Evolutionary conservation across 1,284 basidiomycete genomes (phyloP).

Genomic region (Moniliella sp.): DNA sequence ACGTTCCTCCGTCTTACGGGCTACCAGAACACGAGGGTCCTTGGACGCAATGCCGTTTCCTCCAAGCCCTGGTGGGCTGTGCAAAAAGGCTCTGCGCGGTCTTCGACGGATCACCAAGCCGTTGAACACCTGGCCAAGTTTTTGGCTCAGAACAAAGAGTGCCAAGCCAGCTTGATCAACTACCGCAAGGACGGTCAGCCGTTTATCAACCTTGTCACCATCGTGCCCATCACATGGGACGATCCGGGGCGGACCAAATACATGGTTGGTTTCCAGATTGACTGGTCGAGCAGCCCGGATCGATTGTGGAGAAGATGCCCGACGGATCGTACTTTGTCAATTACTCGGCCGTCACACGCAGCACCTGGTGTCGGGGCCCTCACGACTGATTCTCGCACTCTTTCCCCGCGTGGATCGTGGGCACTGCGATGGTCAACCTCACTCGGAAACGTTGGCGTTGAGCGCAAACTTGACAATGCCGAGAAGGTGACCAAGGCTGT

Average conservation of each 20-base stretch:
- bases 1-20: slow-evolving; percentile 18
- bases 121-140: slow-evolving; percentile 9
- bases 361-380: too few species aligned
- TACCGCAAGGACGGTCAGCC: slow-evolving; percentile 14
- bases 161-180: slow-evolving; percentile 20
- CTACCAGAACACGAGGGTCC: slow-evolving; percentile 8
- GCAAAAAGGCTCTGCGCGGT: slow-evolving; percentile 46
- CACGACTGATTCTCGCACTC: too few species aligned
- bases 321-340: slow-evolving; percentile 26
- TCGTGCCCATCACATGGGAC: slow-evolving; percentile 13
- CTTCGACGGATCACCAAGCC: slow-evolving; percentile 10
- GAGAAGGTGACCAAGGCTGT: slow-evolving; percentile 5
- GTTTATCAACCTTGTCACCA: slow-evolving; percentile 17
- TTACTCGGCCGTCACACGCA: slow-evolving; percentile 7
- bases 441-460: slow-evolving; percentile 2
- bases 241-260: slow-evolving; percentile 43
- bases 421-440: too few species aligned
- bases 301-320: slow-evolving; percentile 42
- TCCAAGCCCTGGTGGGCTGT: slow-evolving; percentile 41
- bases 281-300: slow-evolving; percentile 65
- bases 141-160: slow-evolving; percentile 6
- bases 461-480: slow-evolving; percentile 1
- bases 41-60: slow-evolving; percentile 24
- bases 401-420: too few species aligned
- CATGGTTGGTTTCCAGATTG: slow-evolving; percentile 62